phyloP scores from a whole-genome alignment of 345 rosid species.

The Eucalyptus pauciflora region DNA sequence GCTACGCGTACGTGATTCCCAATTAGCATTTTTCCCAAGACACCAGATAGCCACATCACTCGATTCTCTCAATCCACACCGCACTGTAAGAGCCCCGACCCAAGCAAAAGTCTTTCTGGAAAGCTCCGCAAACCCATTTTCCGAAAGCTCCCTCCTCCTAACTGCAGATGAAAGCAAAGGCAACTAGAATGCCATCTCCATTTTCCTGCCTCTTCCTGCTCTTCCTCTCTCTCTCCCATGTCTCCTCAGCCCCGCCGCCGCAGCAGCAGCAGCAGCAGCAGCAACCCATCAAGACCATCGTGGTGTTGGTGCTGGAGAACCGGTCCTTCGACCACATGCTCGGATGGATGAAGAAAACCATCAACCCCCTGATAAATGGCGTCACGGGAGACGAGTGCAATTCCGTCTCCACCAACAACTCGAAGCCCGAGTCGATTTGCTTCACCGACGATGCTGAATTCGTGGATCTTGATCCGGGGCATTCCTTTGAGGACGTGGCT shows the following conservation, averaged over 20 bases:
- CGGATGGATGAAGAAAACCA: slow-evolving; percentile 81
- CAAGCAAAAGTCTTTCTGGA: neutral
- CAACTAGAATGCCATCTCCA: neutral
- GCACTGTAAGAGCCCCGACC: neutral
- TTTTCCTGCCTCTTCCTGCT: neutral
- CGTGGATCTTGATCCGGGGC: slow-evolving; percentile 98
- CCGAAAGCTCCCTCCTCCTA: neutral
- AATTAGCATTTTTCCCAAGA: neutral
- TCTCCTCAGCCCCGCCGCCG: neutral
- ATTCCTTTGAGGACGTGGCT: slow-evolving; percentile 78
- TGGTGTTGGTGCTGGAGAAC: slow-evolving; percentile 76
- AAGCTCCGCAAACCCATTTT: neutral
- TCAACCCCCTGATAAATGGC: slow-evolving; percentile 67
- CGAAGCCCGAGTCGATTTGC: slow-evolving; percentile 41
- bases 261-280: neutral
- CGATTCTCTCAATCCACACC: neutral
- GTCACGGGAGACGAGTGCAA: slow-evolving; percentile 90
- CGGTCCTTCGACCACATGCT: slow-evolving; percentile 91
- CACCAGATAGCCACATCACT: neutral
- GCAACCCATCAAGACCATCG: slow-evolving; percentile 66
- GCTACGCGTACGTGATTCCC: neutral
- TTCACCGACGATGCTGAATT: slow-evolving; percentile 84
- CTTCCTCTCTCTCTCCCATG: neutral
- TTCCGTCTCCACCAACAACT: slow-evolving; percentile 34
- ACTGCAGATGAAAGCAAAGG: neutral